These are phyloP conservation scores for Sarcodon sp. DNA, from an alignment of 768 basidiomycete genomes.

Conservation along the genomic window DNA sequence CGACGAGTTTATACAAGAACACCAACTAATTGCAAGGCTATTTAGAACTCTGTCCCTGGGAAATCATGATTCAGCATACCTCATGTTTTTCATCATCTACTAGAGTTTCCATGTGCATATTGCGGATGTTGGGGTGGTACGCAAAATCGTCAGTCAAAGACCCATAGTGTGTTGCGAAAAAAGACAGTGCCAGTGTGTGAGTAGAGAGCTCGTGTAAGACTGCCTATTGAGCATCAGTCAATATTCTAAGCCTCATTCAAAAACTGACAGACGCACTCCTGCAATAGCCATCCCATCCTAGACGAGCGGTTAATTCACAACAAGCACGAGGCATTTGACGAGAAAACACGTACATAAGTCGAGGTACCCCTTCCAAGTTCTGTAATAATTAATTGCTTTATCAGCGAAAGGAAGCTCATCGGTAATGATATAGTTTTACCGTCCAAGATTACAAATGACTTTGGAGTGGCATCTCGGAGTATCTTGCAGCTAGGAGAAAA, in stretches of 20 bases:
- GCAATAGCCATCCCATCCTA: constrained; percentile 99
- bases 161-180: constrained; percentile 98
- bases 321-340: neutral
- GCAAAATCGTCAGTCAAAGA: constrained; percentile 89
- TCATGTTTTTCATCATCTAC: constrained; percentile 89
- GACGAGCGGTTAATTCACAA: constrained; percentile 4
- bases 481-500: constrained; percentile 68
- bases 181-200: constrained; percentile 79
- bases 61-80: constrained; percentile 26
- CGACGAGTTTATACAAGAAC: constrained; percentile 90
- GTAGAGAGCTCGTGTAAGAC: constrained; percentile 93
- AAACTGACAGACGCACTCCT: constrained; percentile 33
- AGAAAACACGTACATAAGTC: constrained; percentile 51
- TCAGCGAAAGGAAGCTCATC: neutral
- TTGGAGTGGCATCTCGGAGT: constrained; percentile 85
- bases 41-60: neutral
- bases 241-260: neutral
- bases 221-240: constrained; percentile 21
- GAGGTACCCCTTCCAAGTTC: constrained; percentile 95
- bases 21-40: constrained; percentile 41
- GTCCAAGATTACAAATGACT: constrained; percentile 88
- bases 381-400: constrained; percentile 16
- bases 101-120: constrained; percentile 92
- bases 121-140: constrained; percentile 85
- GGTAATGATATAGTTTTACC: constrained; percentile 33